Base-by-base conservation (phyloP, 176 grass and related monocot genomes). In the Musa beccarii region DNA sequence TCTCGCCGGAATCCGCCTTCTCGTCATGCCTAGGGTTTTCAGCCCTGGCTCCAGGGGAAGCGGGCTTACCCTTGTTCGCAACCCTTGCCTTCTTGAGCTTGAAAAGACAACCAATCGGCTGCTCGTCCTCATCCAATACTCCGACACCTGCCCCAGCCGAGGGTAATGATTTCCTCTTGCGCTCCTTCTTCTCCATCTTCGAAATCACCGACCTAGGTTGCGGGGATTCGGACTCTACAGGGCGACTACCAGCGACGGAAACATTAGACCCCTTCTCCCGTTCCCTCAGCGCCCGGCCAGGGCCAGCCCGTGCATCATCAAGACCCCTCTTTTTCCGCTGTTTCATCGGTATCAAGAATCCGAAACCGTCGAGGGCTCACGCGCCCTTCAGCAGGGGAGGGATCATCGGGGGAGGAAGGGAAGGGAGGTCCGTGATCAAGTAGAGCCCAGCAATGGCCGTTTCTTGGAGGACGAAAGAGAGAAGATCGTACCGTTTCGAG, bases 51-150 rank as follows among this genome's bases (percentile, higher is more conserved):
- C 71, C 59, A 29, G 53, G 51, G 34, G 53, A n/a, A 49, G 20
- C 52, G 29, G 20, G n/a, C 22, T 66, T 54, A 65, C 79, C 72
- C 29, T 84, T 88, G 21, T 75, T 52, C 3, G 63, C 67, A 76
- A 54, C 76, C 43, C 81, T 71, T 20, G 14, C 65, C 63, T 84
- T 88, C 78, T 68, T 82, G 17, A 86, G n/a, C 74, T 84, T 88
- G 74, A 88, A 88, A 62, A 88, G 68, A 19, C 68, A 81, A 57
- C 86, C 78, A 69, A 88, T 84, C 9, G 81, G 78, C 49, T 76
- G 75, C 61, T 88, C 86, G 65, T 88, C 86, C 24, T 88, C 86
- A 74, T 88, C 81, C 9, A 69, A 84, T 63, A 62, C 76, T 15
- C 56, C 81, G 10, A 11, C 24, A 20, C 15, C 53, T 28, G 11